These are phyloP conservation scores for Penicilliopsis zonata DNA, from an alignment of 495 filamentous ascomycete genomes.

Conservation along the genomic window DNA sequence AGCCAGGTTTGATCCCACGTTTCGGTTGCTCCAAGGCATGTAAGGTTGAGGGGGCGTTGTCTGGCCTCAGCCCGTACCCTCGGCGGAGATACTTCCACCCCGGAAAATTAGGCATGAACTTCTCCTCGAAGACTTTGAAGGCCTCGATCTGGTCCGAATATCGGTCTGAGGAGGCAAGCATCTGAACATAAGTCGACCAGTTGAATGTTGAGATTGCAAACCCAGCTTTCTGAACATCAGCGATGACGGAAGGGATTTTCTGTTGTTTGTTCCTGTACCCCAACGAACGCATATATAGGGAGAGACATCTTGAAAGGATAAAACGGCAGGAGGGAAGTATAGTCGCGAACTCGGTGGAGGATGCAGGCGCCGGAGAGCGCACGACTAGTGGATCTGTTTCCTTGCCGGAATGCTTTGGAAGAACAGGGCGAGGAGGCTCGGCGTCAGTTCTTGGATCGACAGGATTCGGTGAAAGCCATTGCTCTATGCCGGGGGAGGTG, in stretches of 20 bases:
- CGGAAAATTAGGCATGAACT: conserved; percentile 62
- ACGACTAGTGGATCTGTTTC: neutral
- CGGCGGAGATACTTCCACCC: conserved; percentile 47
- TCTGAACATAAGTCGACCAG: conserved; percentile 38
- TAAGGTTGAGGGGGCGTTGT: conserved; percentile 14
- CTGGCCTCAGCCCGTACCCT: conserved; percentile 18
- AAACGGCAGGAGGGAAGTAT: conserved; percentile 46
- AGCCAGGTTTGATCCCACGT: conserved; percentile 7
- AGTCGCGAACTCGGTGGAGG: neutral
- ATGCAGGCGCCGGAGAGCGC: neutral
- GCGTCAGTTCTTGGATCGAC: neutral
- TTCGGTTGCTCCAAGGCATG: conserved; percentile 10
- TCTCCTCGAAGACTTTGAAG: conserved; percentile 55
- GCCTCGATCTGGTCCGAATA: conserved; percentile 31
- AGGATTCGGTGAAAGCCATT: conserved; percentile 5
- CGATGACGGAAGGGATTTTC: conserved; percentile 37
- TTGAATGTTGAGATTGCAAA: conserved; percentile 51
- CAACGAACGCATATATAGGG: conserved; percentile 48
- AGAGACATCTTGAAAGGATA: conserved; percentile 42
- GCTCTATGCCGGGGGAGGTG: conserved; percentile 8
- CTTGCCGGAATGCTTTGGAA: neutral
- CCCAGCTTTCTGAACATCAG: conserved; percentile 41
- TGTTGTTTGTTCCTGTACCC: conserved; percentile 28
- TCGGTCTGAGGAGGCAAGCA: conserved; percentile 31
- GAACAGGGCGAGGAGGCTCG: conserved; percentile 4